Conservation (phyloP, 2,329 filamentous ascomycete genomes). For the Pseudopyrenochaeta lycopersici region DNA sequence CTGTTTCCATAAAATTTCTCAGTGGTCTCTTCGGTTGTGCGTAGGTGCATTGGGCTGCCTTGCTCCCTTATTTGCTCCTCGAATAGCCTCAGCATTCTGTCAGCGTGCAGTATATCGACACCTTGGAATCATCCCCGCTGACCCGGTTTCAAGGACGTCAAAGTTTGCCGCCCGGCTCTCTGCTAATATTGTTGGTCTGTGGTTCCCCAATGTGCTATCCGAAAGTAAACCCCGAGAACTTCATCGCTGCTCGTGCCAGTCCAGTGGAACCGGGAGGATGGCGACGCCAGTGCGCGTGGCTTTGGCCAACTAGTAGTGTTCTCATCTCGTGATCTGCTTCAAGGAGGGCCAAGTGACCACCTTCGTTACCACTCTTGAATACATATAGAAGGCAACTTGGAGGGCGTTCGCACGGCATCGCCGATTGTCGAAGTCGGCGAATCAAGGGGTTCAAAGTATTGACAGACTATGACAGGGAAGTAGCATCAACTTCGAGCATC, state of each 20-base stretch:
- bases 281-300: constrained; percentile 1
- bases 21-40: neutral
- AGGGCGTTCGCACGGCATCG: neutral
- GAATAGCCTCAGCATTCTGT: neutral
- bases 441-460: neutral
- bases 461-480: neutral
- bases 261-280: neutral
- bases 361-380: neutral
- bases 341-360: neutral
- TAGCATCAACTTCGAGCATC: neutral
- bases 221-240: neutral
- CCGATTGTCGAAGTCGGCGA: constrained; percentile 1
- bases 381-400: neutral
- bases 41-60: neutral
- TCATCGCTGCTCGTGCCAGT: constrained; percentile 5
- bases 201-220: neutral
- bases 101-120: constrained; percentile 1
- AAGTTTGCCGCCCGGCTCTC: neutral
- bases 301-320: neutral
- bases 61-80: neutral
- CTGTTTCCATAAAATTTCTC: too few species aligned
- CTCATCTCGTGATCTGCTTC: neutral
- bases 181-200: neutral
- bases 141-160: constrained; percentile 9
- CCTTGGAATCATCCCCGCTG: constrained; percentile 4